Evolutionary conservation across 495 filamentous ascomycete genomes (phyloP), one percentile per base, ranked within the genome.

Genomic region (Rhizodiscina lignyota): DNA sequence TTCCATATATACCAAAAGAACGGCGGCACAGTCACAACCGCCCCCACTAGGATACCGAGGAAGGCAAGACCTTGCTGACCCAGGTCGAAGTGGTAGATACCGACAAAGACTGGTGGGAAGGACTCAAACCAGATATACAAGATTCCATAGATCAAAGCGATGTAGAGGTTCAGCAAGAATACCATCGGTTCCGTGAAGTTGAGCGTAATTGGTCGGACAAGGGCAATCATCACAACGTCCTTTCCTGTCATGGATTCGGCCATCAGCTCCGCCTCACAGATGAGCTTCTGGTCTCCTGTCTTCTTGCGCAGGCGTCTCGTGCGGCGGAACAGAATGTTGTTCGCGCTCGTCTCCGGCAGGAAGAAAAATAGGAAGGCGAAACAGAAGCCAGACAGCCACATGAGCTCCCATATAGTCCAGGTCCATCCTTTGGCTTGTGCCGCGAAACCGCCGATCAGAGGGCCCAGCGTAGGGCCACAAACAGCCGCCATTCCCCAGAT

Each of bases 121-220:
- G 68, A 72, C 48, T 80, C 76, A 60, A 79, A 79, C 63, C 76
- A 78, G 43, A 59, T 64, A 52, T 78, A 79, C 54, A 69, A 77
- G 53, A 78, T 78, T 20, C 63, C 71, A 53, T 78, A 77, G 39
- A 70, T 65, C 36, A 79, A 59, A 13, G 67, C 64, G 1, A 67
- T 73, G 53, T 79, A 80, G 32, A 67, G 35, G 42, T 72, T 65
- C 0, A 68, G 62, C 58, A 78, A 79, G 5, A 67, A 55, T 13
- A 80, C 65, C 30, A 67, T 64, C 0, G 72, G 69, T 38, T 80
- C 72, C 39, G 67, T 64, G 47, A 77, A 43, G n/a, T 68, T 70
- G 42, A 80, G 74, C 53, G 75, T 62, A 19, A 72, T 43, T 2
- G 72, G 76, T 33, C 70, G 69, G 51, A 73, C 63, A 3, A 80